Evolutionary conservation across 148 eudicot genomes (phyloP), one percentile per base, ranked within the genome.

Genomic region (Amaranthus cruentus): DNA sequence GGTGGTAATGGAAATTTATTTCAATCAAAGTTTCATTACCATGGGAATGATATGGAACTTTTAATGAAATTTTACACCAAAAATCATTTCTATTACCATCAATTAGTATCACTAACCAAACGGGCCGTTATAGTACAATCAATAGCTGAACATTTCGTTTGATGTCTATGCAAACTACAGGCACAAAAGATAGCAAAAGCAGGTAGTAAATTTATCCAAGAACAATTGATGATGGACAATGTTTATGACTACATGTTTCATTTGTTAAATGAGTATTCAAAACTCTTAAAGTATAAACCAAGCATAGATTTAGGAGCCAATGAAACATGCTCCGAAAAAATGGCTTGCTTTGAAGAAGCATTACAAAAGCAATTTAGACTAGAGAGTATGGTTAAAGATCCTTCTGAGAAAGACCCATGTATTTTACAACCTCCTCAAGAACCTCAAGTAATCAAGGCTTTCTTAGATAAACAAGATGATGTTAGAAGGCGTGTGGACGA

Each of bases 171-270:
- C 12, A 57, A 68, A 43, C 12, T 60, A 65, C 71, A 85, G 88
- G 86, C 86, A 64, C 81, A 83, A 13, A 74, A 75, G 53, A 83
- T 86, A 0, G 88, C 83, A 46, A 78, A 62, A 56, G 68, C 75
- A 5, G 83, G 77, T 0, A 79, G 72, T 71, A 78, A 73, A 60
- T 83, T 83, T 51, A 73, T 83, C 8, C 83, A 79, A 60, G 69
- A 86, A 69, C 82, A 86, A n/a, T 66, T 86, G 7, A 70, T 11
- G 11, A 83, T 83, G 85, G 77, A 86, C 3, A 62, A 81, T 71
- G 83, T 86, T 0, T 86, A 83, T 18, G 89, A 86, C 68, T 86
- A 86, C 72, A 86, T 83, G 85, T 83, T 83, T 69, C 89, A 86
- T 77, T 57, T 85, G 48, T 55, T 85, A 11, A 82, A 75, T 28